A percentile compares a stretch with the other conserved stretches of the same genome.
Conservation (phyloP, 768 basidiomycete genomes). For the Leccinum imitatum region DNA sequence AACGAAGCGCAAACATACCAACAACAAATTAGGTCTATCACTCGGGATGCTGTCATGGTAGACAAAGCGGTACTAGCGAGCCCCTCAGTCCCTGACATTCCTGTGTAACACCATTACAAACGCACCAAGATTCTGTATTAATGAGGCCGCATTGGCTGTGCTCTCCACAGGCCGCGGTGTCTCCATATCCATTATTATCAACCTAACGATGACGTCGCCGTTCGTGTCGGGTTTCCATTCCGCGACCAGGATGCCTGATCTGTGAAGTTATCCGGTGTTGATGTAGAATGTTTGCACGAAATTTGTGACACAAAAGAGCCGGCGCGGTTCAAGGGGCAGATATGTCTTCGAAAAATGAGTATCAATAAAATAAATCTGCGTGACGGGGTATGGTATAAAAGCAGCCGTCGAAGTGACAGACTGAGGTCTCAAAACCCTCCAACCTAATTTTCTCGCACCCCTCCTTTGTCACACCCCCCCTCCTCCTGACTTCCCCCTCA, state of each 20-base stretch:
- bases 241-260: slow-evolving; percentile 25
- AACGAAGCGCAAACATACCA: slow-evolving; percentile 20
- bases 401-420: slow-evolving; percentile 5
- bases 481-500: not conserved
- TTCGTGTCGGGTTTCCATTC: slow-evolving; percentile 25
- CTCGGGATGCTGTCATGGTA: slow-evolving; percentile 31
- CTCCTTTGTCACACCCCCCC: not conserved
- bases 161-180: slow-evolving; percentile 9
- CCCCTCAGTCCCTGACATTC: slow-evolving; percentile 24
- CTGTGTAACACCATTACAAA: slow-evolving; percentile 15
- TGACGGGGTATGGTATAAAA: slow-evolving; percentile 19
- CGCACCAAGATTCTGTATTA: slow-evolving; percentile 1
- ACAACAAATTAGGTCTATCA: slow-evolving; percentile 9
- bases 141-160: slow-evolving; percentile 30
- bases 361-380: slow-evolving; percentile 9
- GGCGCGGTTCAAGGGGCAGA: slow-evolving; percentile 7
- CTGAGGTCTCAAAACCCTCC: slow-evolving; percentile 1
- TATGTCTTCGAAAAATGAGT: slow-evolving; percentile 11
- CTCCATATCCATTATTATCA: slow-evolving; percentile 13
- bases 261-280: slow-evolving; percentile 21
- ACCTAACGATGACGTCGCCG: slow-evolving; percentile 23
- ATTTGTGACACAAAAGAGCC: slow-evolving; percentile 21
- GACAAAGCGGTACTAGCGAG: slow-evolving; percentile 20
- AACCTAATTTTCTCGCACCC: slow-evolving; percentile 19
- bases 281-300: slow-evolving; percentile 8